Percentiles rank a stretch among this genome's conserved stretches.
These are phyloP conservation scores for Hypericum perforatum DNA, from an alignment of 345 rosid genomes.

Conservation along the genomic window DNA sequence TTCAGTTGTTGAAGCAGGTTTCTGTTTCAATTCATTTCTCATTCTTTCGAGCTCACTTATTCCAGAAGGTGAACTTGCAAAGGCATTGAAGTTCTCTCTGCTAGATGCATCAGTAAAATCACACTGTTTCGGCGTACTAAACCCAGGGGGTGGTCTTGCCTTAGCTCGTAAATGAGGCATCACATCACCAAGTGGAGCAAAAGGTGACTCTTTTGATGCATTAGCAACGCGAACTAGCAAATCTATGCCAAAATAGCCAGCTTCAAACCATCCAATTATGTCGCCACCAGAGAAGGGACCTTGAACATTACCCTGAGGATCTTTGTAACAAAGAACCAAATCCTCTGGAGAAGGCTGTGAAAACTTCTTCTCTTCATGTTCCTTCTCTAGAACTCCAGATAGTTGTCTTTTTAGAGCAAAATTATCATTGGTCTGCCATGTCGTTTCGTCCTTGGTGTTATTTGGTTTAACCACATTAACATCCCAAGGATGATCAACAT, in stretches of 20 bases:
- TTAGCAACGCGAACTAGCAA: slow-evolving; percentile 57
- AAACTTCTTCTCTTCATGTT: slow-evolving; percentile 58
- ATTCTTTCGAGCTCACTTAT: slow-evolving; percentile 39
- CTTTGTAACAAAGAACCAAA: slow-evolving; percentile 65
- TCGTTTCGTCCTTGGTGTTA: slow-evolving; percentile 43
- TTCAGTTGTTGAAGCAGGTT: slow-evolving; percentile 47
- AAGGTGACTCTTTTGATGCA: slow-evolving; percentile 68
- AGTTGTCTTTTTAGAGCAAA: slow-evolving; percentile 46
- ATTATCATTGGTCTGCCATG: slow-evolving; percentile 48
- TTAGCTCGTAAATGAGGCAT: slow-evolving; percentile 97
- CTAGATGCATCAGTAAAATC: slow-evolving; percentile 41
- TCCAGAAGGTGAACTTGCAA: slow-evolving; percentile 36
- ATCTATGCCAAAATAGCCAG: slow-evolving; percentile 93
- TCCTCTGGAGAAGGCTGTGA: slow-evolving; percentile 59
- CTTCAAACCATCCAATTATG: slow-evolving; percentile 96
- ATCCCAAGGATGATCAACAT: slow-evolving; percentile 33
- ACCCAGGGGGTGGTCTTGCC: slow-evolving; percentile 97
- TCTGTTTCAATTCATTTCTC: slow-evolving; percentile 47
- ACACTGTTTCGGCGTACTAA: slow-evolving; percentile 54
- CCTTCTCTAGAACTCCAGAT: slow-evolving; percentile 53
- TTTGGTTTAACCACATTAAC: slow-evolving; percentile 31
- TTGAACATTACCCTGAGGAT: slow-evolving; percentile 90
- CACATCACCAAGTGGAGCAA: slow-evolving; percentile 75
- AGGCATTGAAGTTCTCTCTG: slow-evolving; percentile 35
- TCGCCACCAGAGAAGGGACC: slow-evolving; percentile 89